A percentile compares a stretch with the other conserved stretches of the same genome.
Evolutionary conservation across 169 alveolate genomes (phyloP).

Genomic region (Neospora caninum): DNA sequence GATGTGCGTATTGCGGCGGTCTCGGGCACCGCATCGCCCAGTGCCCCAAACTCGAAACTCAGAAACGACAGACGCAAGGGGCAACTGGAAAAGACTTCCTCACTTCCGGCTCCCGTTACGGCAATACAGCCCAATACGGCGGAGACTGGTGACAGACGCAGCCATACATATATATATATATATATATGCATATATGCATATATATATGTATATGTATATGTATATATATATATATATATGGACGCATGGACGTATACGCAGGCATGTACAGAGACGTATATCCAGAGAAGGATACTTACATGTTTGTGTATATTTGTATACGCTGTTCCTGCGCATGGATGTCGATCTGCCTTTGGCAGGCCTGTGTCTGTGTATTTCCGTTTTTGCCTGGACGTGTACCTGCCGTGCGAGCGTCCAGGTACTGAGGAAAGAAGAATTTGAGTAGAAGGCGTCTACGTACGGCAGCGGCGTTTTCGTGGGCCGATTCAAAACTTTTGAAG

Average conservation of each 20-base stretch:
- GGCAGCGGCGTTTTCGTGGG: no score
- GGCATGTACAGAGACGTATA: no score
- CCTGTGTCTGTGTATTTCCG: background rate
- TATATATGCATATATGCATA: no score
- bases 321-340: no score
- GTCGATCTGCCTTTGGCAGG: no score
- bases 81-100: slow-evolving; percentile 70
- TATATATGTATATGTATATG: no score
- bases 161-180: background rate
- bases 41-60: slow-evolving; percentile 87
- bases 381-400: no score
- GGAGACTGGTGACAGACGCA: slow-evolving; percentile 66
- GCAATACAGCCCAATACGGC: slow-evolving; percentile 63
- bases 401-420: no score
- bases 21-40: slow-evolving; percentile 92
- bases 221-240: background rate
- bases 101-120: slow-evolving; percentile 69
- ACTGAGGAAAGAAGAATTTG: background rate
- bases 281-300: no score
- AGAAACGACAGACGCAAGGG: slow-evolving; percentile 73
- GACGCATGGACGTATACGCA: background rate
- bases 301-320: no score
- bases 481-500: no score
- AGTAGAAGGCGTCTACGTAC: background rate
- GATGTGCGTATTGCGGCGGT: slow-evolving; percentile 94